These are phyloP conservation scores for Boletus vermiculosoides DNA, from an alignment of 768 basidiomycete genomes.

Conservation along the genomic window DNA sequence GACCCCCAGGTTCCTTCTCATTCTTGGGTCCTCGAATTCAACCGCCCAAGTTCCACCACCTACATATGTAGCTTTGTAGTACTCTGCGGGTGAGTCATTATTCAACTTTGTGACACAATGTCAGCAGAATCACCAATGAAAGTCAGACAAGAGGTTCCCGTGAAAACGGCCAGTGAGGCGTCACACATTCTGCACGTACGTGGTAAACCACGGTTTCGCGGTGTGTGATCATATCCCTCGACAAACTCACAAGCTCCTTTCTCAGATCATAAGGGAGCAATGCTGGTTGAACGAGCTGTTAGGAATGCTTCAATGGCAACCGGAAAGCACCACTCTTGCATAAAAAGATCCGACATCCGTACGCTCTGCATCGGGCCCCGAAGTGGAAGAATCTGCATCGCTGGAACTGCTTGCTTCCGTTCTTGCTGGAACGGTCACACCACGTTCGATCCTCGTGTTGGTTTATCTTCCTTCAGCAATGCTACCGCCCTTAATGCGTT, in stretches of 20 bases:
- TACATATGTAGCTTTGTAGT: conserved; percentile 63
- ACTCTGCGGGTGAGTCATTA: no score
- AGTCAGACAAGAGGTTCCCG: conserved; percentile 55
- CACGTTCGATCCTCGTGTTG: conserved; percentile 61
- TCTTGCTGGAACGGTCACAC: conserved; percentile 49
- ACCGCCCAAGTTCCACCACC: conserved; percentile 50
- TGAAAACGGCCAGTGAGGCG: conserved; percentile 69
- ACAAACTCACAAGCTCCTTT: background rate
- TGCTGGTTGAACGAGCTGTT: conserved; percentile 83
- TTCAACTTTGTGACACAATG: conserved; percentile 33
- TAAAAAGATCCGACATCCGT: conserved; percentile 2
- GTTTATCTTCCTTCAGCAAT: conserved; percentile 52
- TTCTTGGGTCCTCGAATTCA: conserved; percentile 75
- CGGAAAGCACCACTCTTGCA: conserved; percentile 36
- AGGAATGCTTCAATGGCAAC: conserved; percentile 56
- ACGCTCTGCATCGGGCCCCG: conserved; percentile 19
- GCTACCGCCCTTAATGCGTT: conserved; percentile 21
- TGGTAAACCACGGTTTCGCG: background rate
- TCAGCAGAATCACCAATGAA: no score
- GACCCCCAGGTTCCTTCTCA: conserved; percentile 28
- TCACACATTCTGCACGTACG: conserved; percentile 73
- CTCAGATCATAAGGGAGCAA: conserved; percentile 65
- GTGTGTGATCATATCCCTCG: background rate
- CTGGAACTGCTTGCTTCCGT: conserved; percentile 63
- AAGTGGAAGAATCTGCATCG: conserved; percentile 37